These are phyloP conservation scores for Phytopythium cucurbitacearum DNA, from an alignment of 352 stramenopile species.

Conservation along the genomic window DNA sequence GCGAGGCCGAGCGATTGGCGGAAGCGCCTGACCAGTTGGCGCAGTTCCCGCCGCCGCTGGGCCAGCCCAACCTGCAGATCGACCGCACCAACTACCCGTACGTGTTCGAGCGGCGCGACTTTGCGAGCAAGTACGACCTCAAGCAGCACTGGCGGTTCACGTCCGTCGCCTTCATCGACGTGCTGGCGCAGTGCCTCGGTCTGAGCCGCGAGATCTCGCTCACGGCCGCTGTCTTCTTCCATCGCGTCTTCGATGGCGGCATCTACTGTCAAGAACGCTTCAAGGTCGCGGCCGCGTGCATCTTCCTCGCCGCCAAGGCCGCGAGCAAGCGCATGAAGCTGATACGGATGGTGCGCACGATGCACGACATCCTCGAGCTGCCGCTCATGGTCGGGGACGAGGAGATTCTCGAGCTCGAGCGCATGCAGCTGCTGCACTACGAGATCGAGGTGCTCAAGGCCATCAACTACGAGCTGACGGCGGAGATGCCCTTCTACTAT, in stretches of 20 bases:
- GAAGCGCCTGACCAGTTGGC: slow-evolving; percentile 69
- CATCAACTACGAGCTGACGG: slow-evolving; percentile 79
- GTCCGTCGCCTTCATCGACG: slow-evolving; percentile 77
- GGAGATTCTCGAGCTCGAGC: slow-evolving; percentile 83
- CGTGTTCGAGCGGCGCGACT: slow-evolving; percentile 65
- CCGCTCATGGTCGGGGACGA: slow-evolving; percentile 69
- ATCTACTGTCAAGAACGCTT: slow-evolving; percentile 78
- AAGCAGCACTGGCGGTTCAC: slow-evolving; percentile 86
- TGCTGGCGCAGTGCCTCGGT: slow-evolving; percentile 58
- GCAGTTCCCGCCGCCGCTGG: slow-evolving; percentile 63
- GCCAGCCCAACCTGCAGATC: slow-evolving; percentile 40
- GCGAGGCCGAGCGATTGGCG: slow-evolving; percentile 56
- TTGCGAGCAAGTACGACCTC: slow-evolving; percentile 50
- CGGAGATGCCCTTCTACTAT: slow-evolving; percentile 73
- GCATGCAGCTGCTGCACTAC: slow-evolving; percentile 81
- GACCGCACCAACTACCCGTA: slow-evolving; percentile 71
- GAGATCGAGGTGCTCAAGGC: slow-evolving; percentile 82
- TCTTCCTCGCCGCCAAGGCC: slow-evolving; percentile 80
- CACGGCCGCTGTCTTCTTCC: slow-evolving; percentile 75
- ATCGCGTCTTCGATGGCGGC: slow-evolving; percentile 73
- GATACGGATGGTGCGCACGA: slow-evolving; percentile 78
- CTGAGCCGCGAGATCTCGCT: slow-evolving; percentile 66
- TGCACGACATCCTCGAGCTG: slow-evolving; percentile 81
- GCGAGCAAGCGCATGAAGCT: slow-evolving; percentile 87
- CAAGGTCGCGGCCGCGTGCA: slow-evolving; percentile 78